phyloP scores from a whole-genome alignment of 495 filamentous ascomycete genomes.

The Aspergillus nanangensis region DNA sequence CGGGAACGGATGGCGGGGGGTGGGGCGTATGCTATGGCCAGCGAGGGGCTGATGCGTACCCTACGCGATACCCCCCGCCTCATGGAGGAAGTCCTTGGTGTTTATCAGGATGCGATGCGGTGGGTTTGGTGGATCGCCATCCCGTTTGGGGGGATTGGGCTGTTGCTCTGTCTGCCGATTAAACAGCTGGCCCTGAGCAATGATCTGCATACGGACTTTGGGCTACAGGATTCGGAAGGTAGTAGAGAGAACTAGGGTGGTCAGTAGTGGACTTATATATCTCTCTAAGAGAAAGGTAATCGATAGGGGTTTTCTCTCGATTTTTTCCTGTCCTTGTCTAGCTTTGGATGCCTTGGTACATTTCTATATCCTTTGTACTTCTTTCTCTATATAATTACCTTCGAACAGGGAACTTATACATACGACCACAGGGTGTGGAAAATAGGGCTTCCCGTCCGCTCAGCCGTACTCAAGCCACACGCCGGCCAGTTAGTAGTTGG shows the following conservation, averaged over 20 bases:
- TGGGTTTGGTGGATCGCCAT: conserved; percentile 15
- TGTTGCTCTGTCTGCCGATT: conserved; percentile 14
- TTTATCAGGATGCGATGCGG: conserved; percentile 14
- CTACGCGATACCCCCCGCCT: conserved; percentile 6
- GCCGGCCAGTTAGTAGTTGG: conserved; percentile 47
- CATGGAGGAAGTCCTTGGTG: conserved; percentile 9
- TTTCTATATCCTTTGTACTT: no score
- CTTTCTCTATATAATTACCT: no score
- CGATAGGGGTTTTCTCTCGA: no score
- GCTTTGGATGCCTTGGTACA: no score
- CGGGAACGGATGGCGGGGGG: conserved; percentile 3
- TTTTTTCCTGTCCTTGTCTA: no score
- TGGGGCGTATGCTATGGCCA: conserved; percentile 8
- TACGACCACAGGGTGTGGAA: conserved; percentile 49
- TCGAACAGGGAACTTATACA: no score
- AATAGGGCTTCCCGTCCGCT: conserved; percentile 48
- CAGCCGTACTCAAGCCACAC: conserved; percentile 50
- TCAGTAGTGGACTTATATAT: no score
- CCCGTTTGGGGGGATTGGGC: conserved; percentile 10
- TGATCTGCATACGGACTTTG: conserved; percentile 15
- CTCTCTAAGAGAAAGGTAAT: no score
- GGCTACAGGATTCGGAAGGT: conserved; percentile 6
- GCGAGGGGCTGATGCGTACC: background rate
- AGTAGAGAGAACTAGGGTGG: no score
- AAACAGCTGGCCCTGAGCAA: conserved; percentile 13